A percentile compares a stretch with the other conserved stretches of the same genome.
phyloP scores from a whole-genome alignment of 2,329 filamentous ascomycete genomes.

The Alternaria hordeiaustralica region DNA sequence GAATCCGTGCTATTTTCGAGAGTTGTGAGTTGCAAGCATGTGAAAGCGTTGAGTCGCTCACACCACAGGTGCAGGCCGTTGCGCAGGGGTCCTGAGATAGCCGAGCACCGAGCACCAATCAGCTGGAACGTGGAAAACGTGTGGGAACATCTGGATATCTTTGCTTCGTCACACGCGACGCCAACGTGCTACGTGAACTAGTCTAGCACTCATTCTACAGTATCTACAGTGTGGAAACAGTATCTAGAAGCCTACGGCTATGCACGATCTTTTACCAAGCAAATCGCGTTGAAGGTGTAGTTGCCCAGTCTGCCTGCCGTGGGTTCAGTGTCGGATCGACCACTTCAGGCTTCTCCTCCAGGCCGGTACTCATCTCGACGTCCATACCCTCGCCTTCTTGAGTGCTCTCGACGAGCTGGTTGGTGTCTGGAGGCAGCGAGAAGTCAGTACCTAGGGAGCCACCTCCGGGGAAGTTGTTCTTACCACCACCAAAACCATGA shows the following conservation, averaged over 20 bases:
- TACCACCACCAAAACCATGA: background rate
- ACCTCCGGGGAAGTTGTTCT: background rate
- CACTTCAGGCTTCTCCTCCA: background rate
- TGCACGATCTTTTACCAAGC: background rate
- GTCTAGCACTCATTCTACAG: background rate
- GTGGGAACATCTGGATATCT: background rate
- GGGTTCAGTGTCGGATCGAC: background rate
- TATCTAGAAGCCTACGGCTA: background rate
- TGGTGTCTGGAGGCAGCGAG: background rate
- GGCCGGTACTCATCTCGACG: background rate
- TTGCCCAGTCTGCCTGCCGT: background rate
- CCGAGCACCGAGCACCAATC: constrained; percentile 23
- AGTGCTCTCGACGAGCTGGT: background rate
- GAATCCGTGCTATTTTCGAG: constrained; percentile 12
- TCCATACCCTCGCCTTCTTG: background rate
- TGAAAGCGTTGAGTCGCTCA: constrained; percentile 28
- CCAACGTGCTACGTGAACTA: background rate
- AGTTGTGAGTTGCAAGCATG: constrained; percentile 20
- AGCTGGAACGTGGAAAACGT: constrained; percentile 1
- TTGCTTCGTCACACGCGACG: background rate
- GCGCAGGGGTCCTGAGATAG: constrained; percentile 21
- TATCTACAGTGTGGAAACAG: too few relatives aligned
- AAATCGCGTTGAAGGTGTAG: background rate
- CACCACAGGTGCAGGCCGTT: constrained; percentile 1
- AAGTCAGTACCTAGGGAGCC: background rate